These are phyloP conservation scores for Vickermania ingenoplastis DNA, from an alignment of 208 protist genomes.

Conservation along the genomic window DNA sequence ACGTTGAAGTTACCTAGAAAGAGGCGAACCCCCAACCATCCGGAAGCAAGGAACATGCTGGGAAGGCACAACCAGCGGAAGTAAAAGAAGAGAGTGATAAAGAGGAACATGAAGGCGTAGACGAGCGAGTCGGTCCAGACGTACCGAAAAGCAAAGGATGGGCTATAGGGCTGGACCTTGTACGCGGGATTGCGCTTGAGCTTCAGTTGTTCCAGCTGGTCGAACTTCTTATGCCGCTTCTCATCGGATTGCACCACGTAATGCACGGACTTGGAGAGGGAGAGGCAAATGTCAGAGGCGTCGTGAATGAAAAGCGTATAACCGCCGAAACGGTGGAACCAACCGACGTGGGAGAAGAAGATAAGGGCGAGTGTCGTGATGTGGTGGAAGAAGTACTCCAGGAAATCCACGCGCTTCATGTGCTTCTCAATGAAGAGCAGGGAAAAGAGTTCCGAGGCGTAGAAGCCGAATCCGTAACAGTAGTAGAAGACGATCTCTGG, in stretches of 20 bases:
- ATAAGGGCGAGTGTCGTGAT: conserved; percentile 48
- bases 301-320: conserved; percentile 75
- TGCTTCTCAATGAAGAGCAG: conserved; percentile 37
- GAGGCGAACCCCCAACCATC: conserved; percentile 23
- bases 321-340: conserved; percentile 54
- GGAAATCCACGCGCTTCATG: conserved; percentile 51
- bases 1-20: conserved; percentile 39
- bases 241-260: conserved; percentile 38
- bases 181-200: not conserved
- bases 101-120: conserved; percentile 37
- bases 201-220: conserved; percentile 1
- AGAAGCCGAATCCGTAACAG: conserved; percentile 59
- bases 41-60: conserved; percentile 16
- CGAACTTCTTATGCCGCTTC: conserved; percentile 13
- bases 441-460: conserved; percentile 43
- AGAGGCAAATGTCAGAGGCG: conserved; percentile 60
- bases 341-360: conserved; percentile 35
- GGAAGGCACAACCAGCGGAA: conserved; percentile 56
- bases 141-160: conserved; percentile 16
- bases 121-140: conserved; percentile 20
- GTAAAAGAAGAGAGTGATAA: conserved; percentile 46
- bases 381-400: conserved; percentile 65
- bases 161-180: conserved; percentile 7
- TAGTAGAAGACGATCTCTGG: conserved; percentile 43
- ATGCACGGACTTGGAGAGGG: conserved; percentile 37